Evolutionary conservation across 1,284 basidiomycete genomes (phyloP), one percentile per base, ranked within the genome.

Genomic region (Marasmius sp.): DNA sequence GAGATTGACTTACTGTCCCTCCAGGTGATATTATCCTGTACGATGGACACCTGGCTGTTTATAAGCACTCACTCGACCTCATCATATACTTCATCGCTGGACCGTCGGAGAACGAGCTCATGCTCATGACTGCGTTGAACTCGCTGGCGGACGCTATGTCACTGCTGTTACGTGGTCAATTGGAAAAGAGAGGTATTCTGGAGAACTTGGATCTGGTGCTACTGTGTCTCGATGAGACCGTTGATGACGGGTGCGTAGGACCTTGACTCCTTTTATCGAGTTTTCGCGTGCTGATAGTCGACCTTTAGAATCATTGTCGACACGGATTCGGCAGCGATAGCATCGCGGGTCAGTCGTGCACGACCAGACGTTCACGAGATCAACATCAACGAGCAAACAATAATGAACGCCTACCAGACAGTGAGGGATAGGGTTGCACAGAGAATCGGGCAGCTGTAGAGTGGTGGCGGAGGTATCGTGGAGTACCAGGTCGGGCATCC

Each of bases 321-420:
- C 77, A 99, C 96, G 1, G 97, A 99, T 76, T 85, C 95, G 5
- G 89, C 93, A 0, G 94, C 96, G 10, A 97, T 99, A 71, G 95
- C 96, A 0, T 95, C 95, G 39, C 83, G 97, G 62, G 97, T 99
- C 54, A 97, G 94, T 67, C 81, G 96, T 67, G 94, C 97, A 54
- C 89, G 89, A 69, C 91, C 96, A 18, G 97, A 99, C 75, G 91
- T 94, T 59, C 92, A 92, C 47, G 96, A 98, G 71, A 97, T 99
- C 67, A 93, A 97, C 65, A 97, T 99, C 84, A 99, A 98, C 82
- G 97, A 99, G 78, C 95, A 98, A 78, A 97, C 94, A 5, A 83
- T 97, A 65, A 83, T 97, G 85, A 95, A 83, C 71, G 94, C 94
- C 41, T 94, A 95, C 77, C 92, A 94, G 74, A 94, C 92, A 2